These are phyloP conservation scores for Plasmodium gonderi DNA, from an alignment of 169 alveolate species.

Conservation along the genomic window DNA sequence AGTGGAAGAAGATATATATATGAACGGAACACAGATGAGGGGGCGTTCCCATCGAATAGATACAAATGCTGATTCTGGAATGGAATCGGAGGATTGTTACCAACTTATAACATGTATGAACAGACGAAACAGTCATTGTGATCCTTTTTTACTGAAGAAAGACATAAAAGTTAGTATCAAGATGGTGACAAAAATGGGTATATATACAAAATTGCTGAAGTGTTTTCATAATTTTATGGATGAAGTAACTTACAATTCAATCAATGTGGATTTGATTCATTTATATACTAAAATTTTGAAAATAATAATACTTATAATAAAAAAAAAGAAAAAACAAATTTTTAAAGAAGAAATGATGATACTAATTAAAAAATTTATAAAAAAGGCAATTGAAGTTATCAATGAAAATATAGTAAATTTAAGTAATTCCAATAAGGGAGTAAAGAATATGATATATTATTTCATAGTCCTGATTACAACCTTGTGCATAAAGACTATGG, in stretches of 20 bases:
- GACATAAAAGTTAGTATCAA: neutral
- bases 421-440: neutral
- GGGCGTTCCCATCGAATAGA: neutral
- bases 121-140: conserved; percentile 6
- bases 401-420: conserved; percentile 13
- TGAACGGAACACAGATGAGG: neutral
- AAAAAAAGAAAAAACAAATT: conserved; percentile 16
- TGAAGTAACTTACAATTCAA: conserved; percentile 26
- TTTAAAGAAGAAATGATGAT: conserved; percentile 25
- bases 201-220: conserved; percentile 35
- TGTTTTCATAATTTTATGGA: conserved; percentile 58
- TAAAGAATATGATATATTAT: conserved; percentile 32
- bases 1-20: neutral
- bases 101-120: conserved; percentile 9
- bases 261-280: conserved; percentile 34
- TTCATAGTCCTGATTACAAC: conserved; percentile 15
- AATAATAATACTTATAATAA: conserved; percentile 19
- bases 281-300: conserved; percentile 47
- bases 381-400: conserved; percentile 15
- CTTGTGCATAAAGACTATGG: conserved; percentile 9
- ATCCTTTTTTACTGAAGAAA: conserved; percentile 35
- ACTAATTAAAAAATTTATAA: conserved; percentile 37
- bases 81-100: neutral
- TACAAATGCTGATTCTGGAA: neutral
- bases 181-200: conserved; percentile 14